Base-by-base conservation (phyloP, 805 yeast genomes). In the Schwanniomyces polymorphus region DNA sequence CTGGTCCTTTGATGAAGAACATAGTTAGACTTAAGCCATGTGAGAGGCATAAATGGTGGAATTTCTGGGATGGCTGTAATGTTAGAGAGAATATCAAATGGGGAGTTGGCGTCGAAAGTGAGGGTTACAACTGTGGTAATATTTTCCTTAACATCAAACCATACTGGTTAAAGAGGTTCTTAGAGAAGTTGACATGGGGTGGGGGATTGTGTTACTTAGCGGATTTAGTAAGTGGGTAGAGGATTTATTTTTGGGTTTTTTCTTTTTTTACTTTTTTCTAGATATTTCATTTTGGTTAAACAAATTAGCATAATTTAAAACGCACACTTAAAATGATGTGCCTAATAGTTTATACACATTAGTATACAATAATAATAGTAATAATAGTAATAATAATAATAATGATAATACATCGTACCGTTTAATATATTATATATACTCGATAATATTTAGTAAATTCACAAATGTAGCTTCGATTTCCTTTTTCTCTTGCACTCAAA, bases 31-130 rank as follows among this genome's bases (percentile, higher is more conserved):
- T 70, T 1, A 77, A 81, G 12, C 84, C 94, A 1, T 92, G 99
- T 62, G 95, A 91, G 61, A 70, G 91, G 29, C 75, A 82, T 51
- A 91, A 89, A 63, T 90, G 97, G 97, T 92, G 96, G 94, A 91
- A 92, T 60, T 76, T 89, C 55, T 79, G 89, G 82, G 77, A 81
- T 47, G 85, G 90, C 2, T 92, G 99, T 68, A 86, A 86, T 9
- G 82, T 91, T 6, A 74, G 97, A 47, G 75, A 80, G 45, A 81
- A 82, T 56, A 80, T 86, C 44, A 83, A 86, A 51, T 80, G 86
- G 74, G 98, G 97, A 0, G 81, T 86, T 54, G 98, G 98, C 2
- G 79, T 89, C 8, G 97, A 92, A 60, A 80, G 85, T 50, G 96
- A 91, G 62, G 92, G 91, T 2, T 87, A 86, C 52, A 79, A 85